Base-by-base conservation (phyloP, 331 rosid genomes). In the Stylosanthes scabra region DNA sequence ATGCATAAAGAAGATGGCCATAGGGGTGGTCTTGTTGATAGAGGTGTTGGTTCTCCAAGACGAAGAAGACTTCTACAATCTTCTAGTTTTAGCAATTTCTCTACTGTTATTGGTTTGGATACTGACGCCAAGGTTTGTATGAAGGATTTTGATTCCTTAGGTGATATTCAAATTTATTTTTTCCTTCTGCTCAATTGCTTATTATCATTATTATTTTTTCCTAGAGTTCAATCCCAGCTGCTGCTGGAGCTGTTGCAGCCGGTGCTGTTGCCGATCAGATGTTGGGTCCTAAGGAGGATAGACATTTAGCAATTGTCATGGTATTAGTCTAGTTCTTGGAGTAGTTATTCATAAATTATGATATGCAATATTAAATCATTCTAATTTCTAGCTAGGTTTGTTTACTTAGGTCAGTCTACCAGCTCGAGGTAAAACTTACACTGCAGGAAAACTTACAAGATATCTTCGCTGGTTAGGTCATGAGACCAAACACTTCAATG, bases 31-130 rank as follows among this genome's bases (percentile, higher is more conserved):
- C 84, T 90, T 83, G 97, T 95, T 59, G 97, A 95, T 87, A 85
- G 99, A 82, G 99, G 99, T 80, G 99, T 95, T 76, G 99, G 99
- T 74, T 88, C 99, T 80, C 97, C 99, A n/a, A n/a, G n/a, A n/a
- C n/a, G n/a, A n/a, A n/a, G n/a, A 46, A 87, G 97, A 80, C 92
- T 88, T 29, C 86, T 82, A 80, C 91, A 88, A 83, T 90, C 95
- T 7, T 78, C 96, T 70, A 87, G 93, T 79, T 77, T 96, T 40
- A 83, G 72, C 78, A 80, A 88, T 75, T 87, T 91, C 80, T 9
- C 79, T 12, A 16, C 74, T 11, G 96, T 71, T 78, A 88, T 76
- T 72, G 85, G 78, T 82, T 78, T 80, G 85, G 90, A 75, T 31
- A 67, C 67, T 11, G 88, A 85, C 59, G 83, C 91, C 61, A 95